Evolutionary conservation across 2,329 filamentous ascomycete genomes (phyloP).

Genomic region (Aspergillus sp.): DNA sequence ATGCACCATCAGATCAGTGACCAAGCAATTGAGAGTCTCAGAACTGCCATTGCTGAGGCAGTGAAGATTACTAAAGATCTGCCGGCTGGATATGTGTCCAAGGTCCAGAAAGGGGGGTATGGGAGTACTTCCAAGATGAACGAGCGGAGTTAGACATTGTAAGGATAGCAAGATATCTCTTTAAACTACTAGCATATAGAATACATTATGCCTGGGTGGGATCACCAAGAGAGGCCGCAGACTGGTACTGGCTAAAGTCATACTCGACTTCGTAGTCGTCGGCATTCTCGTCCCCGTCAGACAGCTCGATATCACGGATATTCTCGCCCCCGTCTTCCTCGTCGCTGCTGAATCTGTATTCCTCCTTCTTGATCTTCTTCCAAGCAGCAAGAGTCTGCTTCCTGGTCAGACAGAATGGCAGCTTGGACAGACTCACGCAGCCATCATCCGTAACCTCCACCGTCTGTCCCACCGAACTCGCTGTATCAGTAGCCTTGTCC

Average conservation of each 20-base stretch:
- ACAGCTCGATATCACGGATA: slow-evolving; percentile 33
- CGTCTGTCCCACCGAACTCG: slow-evolving; percentile 33
- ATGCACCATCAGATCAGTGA: slow-evolving; percentile 34
- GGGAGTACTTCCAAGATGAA: slow-evolving; percentile 28
- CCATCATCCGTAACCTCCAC: slow-evolving; percentile 30
- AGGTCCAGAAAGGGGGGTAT: slow-evolving; percentile 18
- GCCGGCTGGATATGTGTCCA: slow-evolving; percentile 18
- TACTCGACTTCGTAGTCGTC: slow-evolving; percentile 38
- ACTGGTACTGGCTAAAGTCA: slow-evolving; percentile 33
- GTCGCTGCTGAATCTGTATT: slow-evolving; percentile 32
- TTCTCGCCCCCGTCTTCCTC: slow-evolving; percentile 36
- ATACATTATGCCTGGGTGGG: neutral
- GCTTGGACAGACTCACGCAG: slow-evolving; percentile 32
- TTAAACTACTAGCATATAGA: neutral
- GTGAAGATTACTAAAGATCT: slow-evolving; percentile 22
- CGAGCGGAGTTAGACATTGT: slow-evolving; percentile 19
- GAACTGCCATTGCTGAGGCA: slow-evolving; percentile 23
- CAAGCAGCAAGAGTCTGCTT: slow-evolving; percentile 35
- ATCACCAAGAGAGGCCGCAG: slow-evolving; percentile 14
- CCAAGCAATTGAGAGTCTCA: slow-evolving; percentile 31
- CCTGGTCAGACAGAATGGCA: slow-evolving; percentile 33
- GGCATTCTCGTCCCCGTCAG: slow-evolving; percentile 31
- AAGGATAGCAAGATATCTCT: no score
- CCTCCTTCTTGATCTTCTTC: slow-evolving; percentile 35
- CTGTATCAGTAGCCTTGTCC: slow-evolving; percentile 36